A percentile compares a stretch with the other conserved stretches of the same genome.
These are phyloP conservation scores for Neopestalotiopsis sp. DNA, from an alignment of 2,329 filamentous ascomycete species.

Conservation along the genomic window DNA sequence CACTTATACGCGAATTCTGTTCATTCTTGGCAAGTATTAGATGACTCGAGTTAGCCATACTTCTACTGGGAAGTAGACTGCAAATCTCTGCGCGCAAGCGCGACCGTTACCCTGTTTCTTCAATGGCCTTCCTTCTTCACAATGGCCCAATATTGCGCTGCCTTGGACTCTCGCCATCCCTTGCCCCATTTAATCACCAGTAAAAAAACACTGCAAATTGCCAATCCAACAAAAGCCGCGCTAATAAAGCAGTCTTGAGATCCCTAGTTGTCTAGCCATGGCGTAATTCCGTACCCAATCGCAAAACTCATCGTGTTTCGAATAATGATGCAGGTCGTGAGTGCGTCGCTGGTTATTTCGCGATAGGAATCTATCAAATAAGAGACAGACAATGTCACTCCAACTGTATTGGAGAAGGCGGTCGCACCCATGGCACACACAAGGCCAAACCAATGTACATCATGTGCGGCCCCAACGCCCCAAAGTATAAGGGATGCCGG, in stretches of 20 bases:
- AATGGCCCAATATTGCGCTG: slow-evolving; percentile 35
- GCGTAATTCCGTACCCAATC: slow-evolving; percentile 48
- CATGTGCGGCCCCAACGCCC: slow-evolving; percentile 39
- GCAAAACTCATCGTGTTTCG: slow-evolving; percentile 46
- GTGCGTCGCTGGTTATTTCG: slow-evolving; percentile 43
- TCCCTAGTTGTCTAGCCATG: slow-evolving; percentile 47
- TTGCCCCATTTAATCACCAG: slow-evolving; percentile 38
- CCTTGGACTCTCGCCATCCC: slow-evolving; percentile 32
- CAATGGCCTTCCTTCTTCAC: slow-evolving; percentile 25
- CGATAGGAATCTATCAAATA: slow-evolving; percentile 48
- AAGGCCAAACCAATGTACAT: slow-evolving; percentile 47
- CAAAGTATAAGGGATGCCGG: slow-evolving; percentile 33
- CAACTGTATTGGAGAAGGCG: slow-evolving; percentile 39
- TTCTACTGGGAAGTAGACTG: no score
- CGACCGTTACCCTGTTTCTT: no score
- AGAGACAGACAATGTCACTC: slow-evolving; percentile 42
- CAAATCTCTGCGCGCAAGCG: no score
- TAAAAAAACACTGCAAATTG: slow-evolving; percentile 34
- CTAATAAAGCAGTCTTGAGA: slow-evolving; percentile 50
- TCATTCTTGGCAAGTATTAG: no score
- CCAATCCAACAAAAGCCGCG: slow-evolving; percentile 35
- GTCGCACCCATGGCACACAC: slow-evolving; percentile 45
- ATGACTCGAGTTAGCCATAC: no score
- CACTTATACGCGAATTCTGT: no score
- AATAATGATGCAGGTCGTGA: slow-evolving; percentile 45